Percentiles rank a stretch among this genome's conserved stretches.
Conservation (phyloP, 2,329 filamentous ascomycete species). For the Ophioceras dolichostomum region DNA sequence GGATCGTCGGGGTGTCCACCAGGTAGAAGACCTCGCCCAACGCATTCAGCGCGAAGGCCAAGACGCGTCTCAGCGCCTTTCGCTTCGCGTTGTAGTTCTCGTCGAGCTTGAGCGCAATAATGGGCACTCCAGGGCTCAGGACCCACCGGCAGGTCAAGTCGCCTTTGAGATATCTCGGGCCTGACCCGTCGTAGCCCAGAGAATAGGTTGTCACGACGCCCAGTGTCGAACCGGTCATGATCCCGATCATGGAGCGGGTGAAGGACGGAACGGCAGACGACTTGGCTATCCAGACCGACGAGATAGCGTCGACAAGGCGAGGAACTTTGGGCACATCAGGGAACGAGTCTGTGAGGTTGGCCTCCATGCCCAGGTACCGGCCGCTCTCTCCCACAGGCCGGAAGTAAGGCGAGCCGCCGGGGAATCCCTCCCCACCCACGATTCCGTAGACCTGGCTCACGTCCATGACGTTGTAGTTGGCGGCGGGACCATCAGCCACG, state of each 20-base stretch:
- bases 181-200: conserved; percentile 46
- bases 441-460: conserved; percentile 77
- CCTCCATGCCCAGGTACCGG: conserved; percentile 52
- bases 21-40: conserved; percentile 86
- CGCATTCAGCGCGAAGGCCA: conserved; percentile 90
- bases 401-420: conserved; percentile 70
- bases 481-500: conserved; percentile 64
- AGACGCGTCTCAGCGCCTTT: conserved; percentile 58
- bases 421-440: conserved; percentile 75
- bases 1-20: conserved; percentile 52
- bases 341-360: no score
- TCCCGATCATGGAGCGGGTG: conserved; percentile 68
- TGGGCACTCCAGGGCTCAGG: conserved; percentile 83
- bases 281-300: conserved; percentile 83
- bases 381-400: conserved; percentile 65
- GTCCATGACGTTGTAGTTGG: conserved; percentile 78
- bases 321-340: conserved; percentile 67
- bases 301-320: conserved; percentile 57
- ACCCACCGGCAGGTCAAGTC: conserved; percentile 84
- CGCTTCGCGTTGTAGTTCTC: conserved; percentile 67
- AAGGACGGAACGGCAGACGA: conserved; percentile 56
- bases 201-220: conserved; percentile 77
- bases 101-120: conserved; percentile 73
- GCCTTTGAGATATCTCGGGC: conserved; percentile 54
- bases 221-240: conserved; percentile 71